Percentiles rank a stretch among this genome's conserved stretches.
Conservation (phyloP, 2,329 filamentous ascomycete genomes). For the Trichoderma hamatum region DNA sequence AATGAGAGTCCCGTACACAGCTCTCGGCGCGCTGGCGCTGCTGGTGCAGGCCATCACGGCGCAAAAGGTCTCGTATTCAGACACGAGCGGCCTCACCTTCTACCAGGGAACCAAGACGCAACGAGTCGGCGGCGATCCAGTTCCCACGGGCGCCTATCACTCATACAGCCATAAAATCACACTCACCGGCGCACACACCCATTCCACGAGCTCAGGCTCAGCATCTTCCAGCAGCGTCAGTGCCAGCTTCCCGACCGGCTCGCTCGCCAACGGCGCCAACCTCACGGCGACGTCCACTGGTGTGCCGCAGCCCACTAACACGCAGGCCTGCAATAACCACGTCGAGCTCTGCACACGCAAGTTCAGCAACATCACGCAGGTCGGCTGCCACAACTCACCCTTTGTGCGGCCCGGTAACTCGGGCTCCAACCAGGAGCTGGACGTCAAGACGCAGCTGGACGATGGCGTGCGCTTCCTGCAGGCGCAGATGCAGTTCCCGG, state of each 20-base stretch:
- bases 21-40: constrained; percentile 34
- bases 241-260: constrained; percentile 43
- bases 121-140: constrained; percentile 42
- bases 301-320: constrained; percentile 61
- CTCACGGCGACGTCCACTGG: constrained; percentile 46
- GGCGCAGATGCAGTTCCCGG: constrained; percentile 63
- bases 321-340: constrained; percentile 77
- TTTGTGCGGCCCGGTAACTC: constrained; percentile 72
- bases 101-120: constrained; percentile 44
- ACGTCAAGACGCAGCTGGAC: constrained; percentile 71
- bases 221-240: constrained; percentile 33
- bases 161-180: constrained; percentile 50
- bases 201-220: constrained; percentile 2
- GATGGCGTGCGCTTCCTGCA: constrained; percentile 72
- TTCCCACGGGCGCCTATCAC: constrained; percentile 50
- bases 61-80: constrained; percentile 38
- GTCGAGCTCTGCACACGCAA: constrained; percentile 74
- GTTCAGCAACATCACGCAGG: constrained; percentile 80
- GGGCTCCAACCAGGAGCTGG: constrained; percentile 73
- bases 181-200: constrained; percentile 36
- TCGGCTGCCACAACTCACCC: constrained; percentile 80
- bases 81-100: constrained; percentile 43
- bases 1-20: constrained; percentile 21
- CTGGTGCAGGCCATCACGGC: constrained; percentile 33
- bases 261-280: constrained; percentile 47